Evolutionary conservation across 768 basidiomycete species (phyloP), one percentile per base, ranked within the genome.

Genomic region (Boletus sp.): DNA sequence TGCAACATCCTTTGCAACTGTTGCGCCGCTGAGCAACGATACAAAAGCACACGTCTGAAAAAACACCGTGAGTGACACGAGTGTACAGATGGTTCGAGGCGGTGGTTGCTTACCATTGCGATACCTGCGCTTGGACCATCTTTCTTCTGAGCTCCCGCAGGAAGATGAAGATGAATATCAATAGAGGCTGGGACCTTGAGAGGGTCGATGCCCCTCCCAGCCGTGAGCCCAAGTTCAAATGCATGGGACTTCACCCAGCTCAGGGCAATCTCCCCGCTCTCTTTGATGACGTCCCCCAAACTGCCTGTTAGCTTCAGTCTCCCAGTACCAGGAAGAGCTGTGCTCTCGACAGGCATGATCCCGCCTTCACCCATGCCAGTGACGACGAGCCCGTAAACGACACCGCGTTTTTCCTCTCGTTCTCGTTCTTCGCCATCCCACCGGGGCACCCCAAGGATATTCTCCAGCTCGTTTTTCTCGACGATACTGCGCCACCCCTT

Each of bases 221-320:
- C 81, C 10, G 90, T 92, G 66, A 93, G 83, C 39, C 87, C 82
- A 56, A 93, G 69, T 40, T 88, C 86, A 69, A 88, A 92, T 7
- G 90, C 86, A 61, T 93, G 83, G 17, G 82, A 82, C 75, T 90
- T 92, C 17, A 96, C 91, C 93, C 94, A 97, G 66, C 90, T 93
- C 62, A 97, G 73, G 2, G 92, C 92, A 42, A 98, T 76, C 65
- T 92, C 90, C 8, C 86, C 93, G 56, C 89, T 92, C 75, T 98
- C 94, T 69, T 88, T 88, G 73, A 97, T 93, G 17, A 94, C 92
- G 49, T 93, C 91, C 5, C 93, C 93, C 40, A 96, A 70, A 62
- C 84, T 86, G 5, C 93, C 93, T 0, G 93, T 96, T 57, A 92
- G 70, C 64, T 85, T 87, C 58, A 96, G 70, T 52, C 73, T 72